Evolutionary conservation across 176 grass and related monocot genomes (phyloP), one percentile per base, ranked within the genome.

Genomic region (Miscanthus lutarioriparius): DNA sequence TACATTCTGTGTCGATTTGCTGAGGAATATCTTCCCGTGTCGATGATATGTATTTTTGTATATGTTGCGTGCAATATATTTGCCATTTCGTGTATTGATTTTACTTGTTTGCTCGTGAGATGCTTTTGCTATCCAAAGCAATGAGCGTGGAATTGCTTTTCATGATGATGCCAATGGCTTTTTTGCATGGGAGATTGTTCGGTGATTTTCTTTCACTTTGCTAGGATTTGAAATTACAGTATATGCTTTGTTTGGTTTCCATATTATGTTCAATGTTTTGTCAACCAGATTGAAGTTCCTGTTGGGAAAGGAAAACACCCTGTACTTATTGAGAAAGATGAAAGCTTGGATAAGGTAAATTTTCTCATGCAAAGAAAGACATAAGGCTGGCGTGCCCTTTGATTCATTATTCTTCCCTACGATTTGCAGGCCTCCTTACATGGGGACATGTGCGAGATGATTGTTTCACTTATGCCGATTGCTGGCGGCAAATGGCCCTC

Each of bases 141-240:
- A 97, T 63, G 85, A 97, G 63, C 92, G 92, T 68, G 95, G 95
- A 70, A 97, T 95, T 73, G 89, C 91, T 90, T 91, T 92, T 74
- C 77, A 85, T 49, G 89, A 93, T 85, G 92, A 91, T 58, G 92
- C 92, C n/a, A n/a, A n/a, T n/a, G n/a, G n/a, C n/a, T n/a, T n/a
- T 47, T 98, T 98, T 84, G 17, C 89, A 67, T 98, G 95, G 95
- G 95, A 98, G 87, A 95, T 98, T 32, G 87, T 87, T 87, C 95
- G 12, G 92, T 98, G 32, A 87, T 75, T 80, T 74, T 82, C 64
- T 85, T 0, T 79, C 65, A 79, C 75, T 78, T 33, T 85, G 16
- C 26, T 23, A 10, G 47, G 5, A 9, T 16, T 54, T 58, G 3
- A 17, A 48, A 15, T 48, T 48, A 64, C 65, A 38, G 74, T 79